Evolutionary conservation across 306 rosid genomes (phyloP).

Genomic region (Neltuma alba): DNA sequence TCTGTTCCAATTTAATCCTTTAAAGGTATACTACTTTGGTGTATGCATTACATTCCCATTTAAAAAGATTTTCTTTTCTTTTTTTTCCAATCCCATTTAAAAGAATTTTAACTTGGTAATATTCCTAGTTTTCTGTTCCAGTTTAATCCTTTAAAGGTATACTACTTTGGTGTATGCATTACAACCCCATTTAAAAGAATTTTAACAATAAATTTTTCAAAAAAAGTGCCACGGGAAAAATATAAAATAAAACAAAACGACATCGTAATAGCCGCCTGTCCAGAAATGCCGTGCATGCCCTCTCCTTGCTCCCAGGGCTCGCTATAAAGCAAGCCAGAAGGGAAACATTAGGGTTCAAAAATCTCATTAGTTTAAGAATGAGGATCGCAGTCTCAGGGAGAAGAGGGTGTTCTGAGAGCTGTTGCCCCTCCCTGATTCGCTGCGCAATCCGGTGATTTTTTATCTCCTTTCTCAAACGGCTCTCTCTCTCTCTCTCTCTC

Average conservation of each 20-base stretch:
- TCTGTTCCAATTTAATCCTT: too few relatives aligned
- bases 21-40: too few relatives aligned
- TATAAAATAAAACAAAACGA: not conserved
- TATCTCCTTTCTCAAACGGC: not conserved
- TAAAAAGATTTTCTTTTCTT: not conserved
- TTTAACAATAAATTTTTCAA: too few relatives aligned
- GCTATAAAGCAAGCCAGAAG: not conserved
- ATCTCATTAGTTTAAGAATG: slow-evolving; percentile 7
- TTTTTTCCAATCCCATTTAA: too few relatives aligned
- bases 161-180: not conserved
- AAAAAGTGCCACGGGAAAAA: not conserved
- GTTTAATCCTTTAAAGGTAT: too few relatives aligned
- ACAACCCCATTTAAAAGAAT: too few relatives aligned
- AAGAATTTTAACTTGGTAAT: not conserved
- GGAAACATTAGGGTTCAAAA: not conserved
- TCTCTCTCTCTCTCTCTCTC: not conserved
- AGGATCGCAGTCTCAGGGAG: slow-evolving; percentile 2
- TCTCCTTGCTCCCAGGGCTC: not conserved
- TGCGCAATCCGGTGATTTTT: not conserved
- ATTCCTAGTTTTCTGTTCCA: too few relatives aligned
- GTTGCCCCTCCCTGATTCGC: not conserved
- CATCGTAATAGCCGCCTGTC: not conserved
- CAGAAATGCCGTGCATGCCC: not conserved
- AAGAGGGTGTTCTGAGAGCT: not conserved
- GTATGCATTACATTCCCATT: not conserved